These are phyloP conservation scores for Solanum hybrid DNA, from an alignment of 305 asterid genomes.

Conservation along the genomic window DNA sequence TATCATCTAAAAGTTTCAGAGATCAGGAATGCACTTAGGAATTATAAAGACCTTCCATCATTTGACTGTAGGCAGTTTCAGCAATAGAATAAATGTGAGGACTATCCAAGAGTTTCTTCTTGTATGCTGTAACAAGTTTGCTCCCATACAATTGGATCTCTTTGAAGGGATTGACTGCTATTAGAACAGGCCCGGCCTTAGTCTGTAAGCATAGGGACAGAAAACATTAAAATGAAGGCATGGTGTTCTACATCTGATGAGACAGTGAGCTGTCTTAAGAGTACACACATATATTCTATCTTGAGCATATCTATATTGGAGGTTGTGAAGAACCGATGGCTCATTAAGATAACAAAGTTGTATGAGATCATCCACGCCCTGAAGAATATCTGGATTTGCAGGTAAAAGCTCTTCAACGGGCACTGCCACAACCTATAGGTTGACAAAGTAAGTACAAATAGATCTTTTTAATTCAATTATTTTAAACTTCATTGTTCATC, in stretches of 20 bases:
- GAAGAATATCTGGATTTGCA: constrained; percentile 87
- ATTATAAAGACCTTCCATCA: constrained; percentile 66
- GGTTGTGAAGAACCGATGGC: constrained; percentile 90
- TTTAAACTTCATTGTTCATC: constrained; percentile 3
- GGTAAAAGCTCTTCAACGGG: constrained; percentile 59
- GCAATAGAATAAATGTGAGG: constrained; percentile 88
- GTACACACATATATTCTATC: constrained; percentile 67
- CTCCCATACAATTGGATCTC: constrained; percentile 53
- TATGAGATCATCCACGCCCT: constrained; percentile 81
- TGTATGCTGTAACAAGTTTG: constrained; percentile 52
- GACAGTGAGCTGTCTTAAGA: background rate
- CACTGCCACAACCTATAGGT: constrained; percentile 51
- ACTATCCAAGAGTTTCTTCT: constrained; percentile 51
- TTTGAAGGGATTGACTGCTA: constrained; percentile 90
- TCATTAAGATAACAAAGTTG: constrained; percentile 84
- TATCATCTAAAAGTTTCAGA: background rate
- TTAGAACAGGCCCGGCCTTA: constrained; percentile 83
- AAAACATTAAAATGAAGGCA: background rate
- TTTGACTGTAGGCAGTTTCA: constrained; percentile 58
- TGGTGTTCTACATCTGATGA: background rate
- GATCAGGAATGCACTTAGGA: constrained; percentile 13
- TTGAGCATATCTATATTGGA: constrained; percentile 54
- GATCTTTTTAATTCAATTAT: background rate
- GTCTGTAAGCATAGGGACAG: constrained; percentile 35
- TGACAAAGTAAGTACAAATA: constrained; percentile 1